Conservation (phyloP, 1,284 basidiomycete genomes). For the Flammula alnicola region DNA sequence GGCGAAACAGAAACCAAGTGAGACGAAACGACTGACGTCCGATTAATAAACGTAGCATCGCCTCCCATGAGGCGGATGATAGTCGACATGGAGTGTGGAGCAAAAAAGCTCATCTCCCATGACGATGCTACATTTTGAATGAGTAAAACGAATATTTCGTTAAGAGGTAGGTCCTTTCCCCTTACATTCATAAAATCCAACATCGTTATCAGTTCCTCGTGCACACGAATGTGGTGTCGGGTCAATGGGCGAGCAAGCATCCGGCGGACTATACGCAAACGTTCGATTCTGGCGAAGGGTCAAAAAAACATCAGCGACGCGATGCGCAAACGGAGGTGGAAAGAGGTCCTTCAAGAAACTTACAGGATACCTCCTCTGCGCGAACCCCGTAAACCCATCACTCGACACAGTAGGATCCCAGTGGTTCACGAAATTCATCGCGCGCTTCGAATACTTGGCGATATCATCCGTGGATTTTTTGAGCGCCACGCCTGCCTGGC, state of each 20-base stretch:
- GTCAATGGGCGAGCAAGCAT: constrained; percentile 53
- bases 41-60: constrained; percentile 42
- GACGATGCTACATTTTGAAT: constrained; percentile 42
- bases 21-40: constrained; percentile 37
- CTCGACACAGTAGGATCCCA: constrained; percentile 50
- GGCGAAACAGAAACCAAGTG: neutral
- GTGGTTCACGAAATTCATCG: constrained; percentile 56
- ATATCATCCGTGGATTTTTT: constrained; percentile 42
- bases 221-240: constrained; percentile 50
- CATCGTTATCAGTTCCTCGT: constrained; percentile 51
- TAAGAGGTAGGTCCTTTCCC: constrained; percentile 8
- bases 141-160: constrained; percentile 4
- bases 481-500: constrained; percentile 48
- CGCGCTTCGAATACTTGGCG: constrained; percentile 48
- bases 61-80: constrained; percentile 56
- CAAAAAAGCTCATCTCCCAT: constrained; percentile 59
- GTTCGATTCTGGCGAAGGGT: constrained; percentile 54
- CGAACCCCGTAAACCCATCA: constrained; percentile 52
- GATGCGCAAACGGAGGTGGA: no score
- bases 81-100: constrained; percentile 55
- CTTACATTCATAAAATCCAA: constrained; percentile 56
- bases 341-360: no score
- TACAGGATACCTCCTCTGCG: constrained; percentile 46
- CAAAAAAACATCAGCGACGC: no score
- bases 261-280: constrained; percentile 51